Base-by-base conservation (phyloP, 306 rosid species). In the Begonia masoniana region DNA sequence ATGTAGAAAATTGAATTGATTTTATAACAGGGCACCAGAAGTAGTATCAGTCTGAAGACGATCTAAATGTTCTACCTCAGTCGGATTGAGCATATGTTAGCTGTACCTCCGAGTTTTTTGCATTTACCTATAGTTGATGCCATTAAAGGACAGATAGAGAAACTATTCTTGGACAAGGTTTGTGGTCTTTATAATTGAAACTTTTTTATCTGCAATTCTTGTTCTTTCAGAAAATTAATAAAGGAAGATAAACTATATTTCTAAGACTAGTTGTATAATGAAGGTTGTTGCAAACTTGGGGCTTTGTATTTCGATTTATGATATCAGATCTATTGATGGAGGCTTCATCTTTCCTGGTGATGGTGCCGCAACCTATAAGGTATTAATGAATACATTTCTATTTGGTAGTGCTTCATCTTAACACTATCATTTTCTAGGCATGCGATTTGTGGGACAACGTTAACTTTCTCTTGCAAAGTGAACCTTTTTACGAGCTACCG, bases 211-310 rank as follows among this genome's bases (percentile, higher is more conserved):
- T 31, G 39, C 46, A 10, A 17, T 41, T 43, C 17, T 23, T 24
- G 7, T 48, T 14, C 3, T 13, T 64, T 4, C 19, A 23, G 26
- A 43, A 13, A 39, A 1, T 19, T 41, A 12, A 19, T 7, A 54
- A 50, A 7, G 10, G 1, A 50, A n/a, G 15, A 5, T 21, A 14
- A 51, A 21, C 13, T 14, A 42, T 55, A 26, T 24, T 26, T 19
- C 51, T 74, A 53, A 45, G 56, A 65, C 67, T 42, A 64, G 36
- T 55, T 51, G 65, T 60, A 59, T 59, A 31, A 45, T 71, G 72
- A 51, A 88, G 89, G 89, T 89, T 60, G 67, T 89, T 57, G 66
- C 94, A 41, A 78, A 82, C 23, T 68, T 82, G 76, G 94, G 97
- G 66, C 89, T 89, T 43, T 89, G 95, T 66, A 54, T 74, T 52